Base-by-base conservation (phyloP, 2,329 filamentous ascomycete species). In the Trichoderma sp. region DNA sequence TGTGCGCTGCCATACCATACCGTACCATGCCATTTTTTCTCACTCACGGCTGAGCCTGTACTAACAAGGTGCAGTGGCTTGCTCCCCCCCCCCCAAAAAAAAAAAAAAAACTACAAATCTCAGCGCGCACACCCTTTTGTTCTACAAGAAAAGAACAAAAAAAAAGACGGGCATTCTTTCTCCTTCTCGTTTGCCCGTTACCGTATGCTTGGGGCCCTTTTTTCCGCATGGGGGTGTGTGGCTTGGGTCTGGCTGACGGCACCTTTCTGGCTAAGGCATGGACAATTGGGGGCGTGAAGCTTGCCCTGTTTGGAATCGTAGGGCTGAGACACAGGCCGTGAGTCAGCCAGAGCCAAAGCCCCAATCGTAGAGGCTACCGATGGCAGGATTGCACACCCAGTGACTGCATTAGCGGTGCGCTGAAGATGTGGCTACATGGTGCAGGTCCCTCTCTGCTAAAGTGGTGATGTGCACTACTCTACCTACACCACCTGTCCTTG, bases 341-440 rank as follows among this genome's bases (percentile, higher is more conserved):
- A 67, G 65, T 67, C 65, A 67, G 65, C 65, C 43, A 61, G 21
- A 51, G 59, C 59, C 43, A 61, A 51, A 61, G 59, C 59, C 59
- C 65, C 65, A 60, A 59, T 58, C 52, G 52, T n/a, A 58, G 52
- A 58, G 63, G 37, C 63, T 66, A 34, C 63, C 63, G 63, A 32
- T 28, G 39, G 51, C 51, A 16, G 51, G 13, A 54, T 26, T 26
- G 10, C 51, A 24, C 49, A 26, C 49, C 24, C 49, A 52, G 11
- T 54, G 24, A 54, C 51, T 26, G 26, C 51, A 54, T 54, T 54
- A 43, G 16, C 2, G 16, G 39, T 43, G 18, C 18, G 39, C 10
- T 43, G 39, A n/a, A 7, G 16, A 43, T 43, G 3, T 34, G 32
- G 32, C 11, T 34, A 34, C n/a, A n/a, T n/a, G n/a, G n/a, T n/a